Percentiles rank a stretch among this genome's conserved stretches.
These are phyloP conservation scores for Rosa chinensis DNA, from an alignment of 306 rosid genomes.

Conservation along the genomic window DNA sequence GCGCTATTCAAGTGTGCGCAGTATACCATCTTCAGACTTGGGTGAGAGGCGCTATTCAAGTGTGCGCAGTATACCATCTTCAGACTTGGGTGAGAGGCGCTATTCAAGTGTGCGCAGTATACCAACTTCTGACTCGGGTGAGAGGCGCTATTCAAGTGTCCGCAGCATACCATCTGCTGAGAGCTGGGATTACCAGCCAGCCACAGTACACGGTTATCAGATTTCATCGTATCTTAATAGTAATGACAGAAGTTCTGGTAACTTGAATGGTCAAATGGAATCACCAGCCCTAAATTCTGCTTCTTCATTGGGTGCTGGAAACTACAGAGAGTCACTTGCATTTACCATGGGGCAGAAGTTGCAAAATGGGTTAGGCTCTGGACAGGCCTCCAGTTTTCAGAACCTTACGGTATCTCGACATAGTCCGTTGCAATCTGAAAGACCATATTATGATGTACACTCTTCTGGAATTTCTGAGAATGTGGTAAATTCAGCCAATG, in stretches of 20 bases:
- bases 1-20: slow-evolving; percentile 65
- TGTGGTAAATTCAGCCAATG: slow-evolving; percentile 47
- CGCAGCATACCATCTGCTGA: slow-evolving; percentile 27
- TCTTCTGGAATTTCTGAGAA: slow-evolving; percentile 53
- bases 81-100: slow-evolving; percentile 49
- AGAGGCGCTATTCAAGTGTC: slow-evolving; percentile 59
- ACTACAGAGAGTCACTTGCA: slow-evolving; percentile 59
- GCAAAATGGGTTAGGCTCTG: slow-evolving; percentile 59
- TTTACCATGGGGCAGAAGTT: slow-evolving; percentile 60
- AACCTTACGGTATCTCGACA: slow-evolving; percentile 50
- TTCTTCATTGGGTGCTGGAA: slow-evolving; percentile 49
- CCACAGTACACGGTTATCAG: slow-evolving; percentile 81
- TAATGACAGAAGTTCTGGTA: slow-evolving; percentile 50
- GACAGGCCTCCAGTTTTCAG: slow-evolving; percentile 61
- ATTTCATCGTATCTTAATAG: slow-evolving; percentile 52
- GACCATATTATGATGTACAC: slow-evolving; percentile 45
- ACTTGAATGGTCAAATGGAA: slow-evolving; percentile 53
- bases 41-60: slow-evolving; percentile 72
- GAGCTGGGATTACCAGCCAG: slow-evolving; percentile 75
- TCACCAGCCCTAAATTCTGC: slow-evolving; percentile 42
- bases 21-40: slow-evolving; percentile 51
- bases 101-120: slow-evolving; percentile 65
- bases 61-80: slow-evolving; percentile 50
- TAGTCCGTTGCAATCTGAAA: slow-evolving; percentile 54
- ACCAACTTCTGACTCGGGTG: slow-evolving; percentile 56